Base-by-base conservation (phyloP, 225 moss, liverwort and hornwort genomes). In the Sphagnum contortum region DNA sequence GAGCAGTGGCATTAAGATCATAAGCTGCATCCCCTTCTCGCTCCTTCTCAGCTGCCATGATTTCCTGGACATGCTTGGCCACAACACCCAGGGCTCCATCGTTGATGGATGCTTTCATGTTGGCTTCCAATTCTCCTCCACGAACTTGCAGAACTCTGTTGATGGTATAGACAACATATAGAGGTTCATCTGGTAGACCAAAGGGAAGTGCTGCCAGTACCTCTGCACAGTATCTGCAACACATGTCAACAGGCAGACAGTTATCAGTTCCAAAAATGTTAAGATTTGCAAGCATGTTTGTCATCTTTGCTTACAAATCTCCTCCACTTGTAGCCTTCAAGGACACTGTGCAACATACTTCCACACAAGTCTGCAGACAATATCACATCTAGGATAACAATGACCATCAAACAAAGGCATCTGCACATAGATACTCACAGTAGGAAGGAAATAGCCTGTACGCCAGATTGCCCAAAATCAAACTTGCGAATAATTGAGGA, bases 111-210 rank as follows among this genome's bases (percentile, higher is more conserved):
- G 82, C 65, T 72, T 93, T 93, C 76, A 98, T 87, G 67, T 83
- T 93, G 51, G 96, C 88, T 62, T 98, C 96, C 68, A 98, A 69
- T 57, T 88, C 88, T 78, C 96, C 96, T 57, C 87, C 92, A 50
- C 92, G 83, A 59, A 93, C 92, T 78, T 98, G 96, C 64, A 98
- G 87, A 65, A 88, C 77, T 67, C 96, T 87, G 72, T 93, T 98
- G 60, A 92, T 87, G 55, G 80, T 74, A 66, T 79, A 89, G 48
- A 98, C 87, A 49, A 98, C 79, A 73, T 98, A 93, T 68, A 98
- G 86, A 64, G 92, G 90, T 55, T 98, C 96, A 71, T 98, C 96
- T 48, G 90, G 87, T 64, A 85, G 68, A 62, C 85, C 85, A 75
- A 91, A 98, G 9, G 96, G 96, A 50, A 98, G 70, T 67, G 82